Evolutionary conservation across 2,329 filamentous ascomycete genomes (phyloP), one percentile per base, ranked within the genome.

Genomic region (Fonsecaea erecta): DNA sequence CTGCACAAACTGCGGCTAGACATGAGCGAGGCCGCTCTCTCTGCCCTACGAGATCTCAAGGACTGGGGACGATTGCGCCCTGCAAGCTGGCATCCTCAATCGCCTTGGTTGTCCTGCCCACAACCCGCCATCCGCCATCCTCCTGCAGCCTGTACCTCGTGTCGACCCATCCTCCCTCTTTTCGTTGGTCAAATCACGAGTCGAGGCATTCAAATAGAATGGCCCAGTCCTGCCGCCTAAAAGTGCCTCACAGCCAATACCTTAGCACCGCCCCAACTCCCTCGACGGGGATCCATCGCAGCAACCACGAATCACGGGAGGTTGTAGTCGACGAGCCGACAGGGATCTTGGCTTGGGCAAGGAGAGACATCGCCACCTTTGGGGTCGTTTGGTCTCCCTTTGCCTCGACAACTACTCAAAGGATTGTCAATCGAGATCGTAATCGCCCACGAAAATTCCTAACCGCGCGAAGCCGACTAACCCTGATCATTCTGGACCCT

Each of bases 231-330:
- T 53, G 60, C 56, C 54, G 63, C 60, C 66, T 62, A 56, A 64
- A 54, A 57, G 58, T 64, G 46, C 21, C 57, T 57, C 62, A 63
- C 40, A 63, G 51, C 65, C 65, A 68, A 60, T 65, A 24, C 59
- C 62, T 12, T 48, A 14, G 54, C 35, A 54, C 54, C 62, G 52
- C 43, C 60, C 61, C 54, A 61, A 32, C 30, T 43, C 62, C 65
- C 54, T 40, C 43, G 18, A 32, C 40, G 30, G 30, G 54, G 60
- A 55, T 40, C 63, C 56, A 62, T 57, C 35, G 56, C 63, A 64
- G 60, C 52, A 16, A 43, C 18, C 54, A 51, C 66, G 63, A 68
- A 68, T 68, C 66, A 68, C 63, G 58, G 56, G 65, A 67, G 52
- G 52, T 43, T 46, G 53, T 52, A 58, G 14, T 51, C 52, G 52